Evolutionary conservation across 1,139 yeast species (phyloP).

Genomic region (Arxiozyma bovina): DNA sequence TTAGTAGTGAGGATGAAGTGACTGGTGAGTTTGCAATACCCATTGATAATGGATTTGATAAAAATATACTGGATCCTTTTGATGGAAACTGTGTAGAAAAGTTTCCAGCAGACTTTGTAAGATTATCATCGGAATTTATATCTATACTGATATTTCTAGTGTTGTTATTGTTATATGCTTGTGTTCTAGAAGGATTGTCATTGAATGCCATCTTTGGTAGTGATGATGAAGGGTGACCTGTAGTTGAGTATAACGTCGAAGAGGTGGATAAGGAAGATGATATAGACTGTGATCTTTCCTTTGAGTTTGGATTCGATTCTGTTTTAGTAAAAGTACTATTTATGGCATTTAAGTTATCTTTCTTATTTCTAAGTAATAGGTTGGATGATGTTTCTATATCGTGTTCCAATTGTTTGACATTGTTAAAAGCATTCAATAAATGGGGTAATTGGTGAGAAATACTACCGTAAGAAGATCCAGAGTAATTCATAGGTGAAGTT

Average conservation of each 20-base stretch:
- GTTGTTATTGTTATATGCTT: not conserved
- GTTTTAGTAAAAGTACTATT: not conserved
- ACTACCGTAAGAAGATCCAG: not conserved
- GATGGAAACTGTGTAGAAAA: not conserved
- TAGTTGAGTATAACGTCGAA: conserved; percentile 1
- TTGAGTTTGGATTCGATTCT: not conserved
- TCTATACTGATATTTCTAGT: not conserved
- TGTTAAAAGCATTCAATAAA: conserved; percentile 32
- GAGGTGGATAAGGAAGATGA: conserved; percentile 3
- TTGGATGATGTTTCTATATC: conserved; percentile 18
- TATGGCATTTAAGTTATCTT: not conserved
- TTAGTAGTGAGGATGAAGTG: not conserved
- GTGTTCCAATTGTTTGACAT: conserved; percentile 30
- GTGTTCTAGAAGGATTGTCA: not conserved
- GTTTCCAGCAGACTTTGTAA: not conserved
- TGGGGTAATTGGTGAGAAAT: conserved; percentile 32
- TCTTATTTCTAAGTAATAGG: not conserved
- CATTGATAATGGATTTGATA: not conserved
- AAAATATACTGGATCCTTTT: not conserved
- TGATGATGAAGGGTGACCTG: not conserved
- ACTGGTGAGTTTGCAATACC: not conserved
- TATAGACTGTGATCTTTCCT: conserved; percentile 4
- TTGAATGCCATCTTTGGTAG: not conserved
- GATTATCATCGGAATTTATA: not conserved
- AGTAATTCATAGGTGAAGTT: not conserved